Evolutionary conservation across 805 yeast genomes (phyloP).

Genomic region (Candida nanaspora): DNA sequence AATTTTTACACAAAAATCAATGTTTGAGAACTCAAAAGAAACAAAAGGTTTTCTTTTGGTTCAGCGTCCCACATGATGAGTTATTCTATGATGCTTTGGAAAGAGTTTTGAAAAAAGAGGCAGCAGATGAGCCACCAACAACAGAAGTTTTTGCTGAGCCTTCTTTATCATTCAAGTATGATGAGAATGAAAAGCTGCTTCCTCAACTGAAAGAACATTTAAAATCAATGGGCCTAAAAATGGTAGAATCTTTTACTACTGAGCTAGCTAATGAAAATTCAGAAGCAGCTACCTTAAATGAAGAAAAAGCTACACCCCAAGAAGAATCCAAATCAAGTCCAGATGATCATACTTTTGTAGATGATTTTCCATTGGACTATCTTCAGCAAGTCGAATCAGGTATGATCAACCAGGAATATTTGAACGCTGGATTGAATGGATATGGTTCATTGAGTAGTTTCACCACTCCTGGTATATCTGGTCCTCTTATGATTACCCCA

Average conservation of each 20-base stretch:
- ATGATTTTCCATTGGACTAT: conserved; percentile 69
- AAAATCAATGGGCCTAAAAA: conserved; percentile 9
- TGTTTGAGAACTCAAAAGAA: conserved; percentile 93
- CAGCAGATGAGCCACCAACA: conserved; percentile 52
- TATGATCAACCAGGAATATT: conserved; percentile 24
- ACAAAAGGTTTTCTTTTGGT: conserved; percentile 96
- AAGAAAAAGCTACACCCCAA: not conserved
- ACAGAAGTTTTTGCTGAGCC: conserved; percentile 73
- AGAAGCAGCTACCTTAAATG: not conserved
- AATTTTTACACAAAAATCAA: conserved; percentile 75
- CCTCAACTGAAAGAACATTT: conserved; percentile 40
- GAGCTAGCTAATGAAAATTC: not conserved
- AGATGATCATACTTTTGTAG: no score
- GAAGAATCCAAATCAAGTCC: not conserved
- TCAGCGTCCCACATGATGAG: conserved; percentile 88
- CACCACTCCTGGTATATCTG: conserved; percentile 7
- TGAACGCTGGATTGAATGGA: no score
- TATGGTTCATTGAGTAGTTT: not conserved
- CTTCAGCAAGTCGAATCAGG: conserved; percentile 32
- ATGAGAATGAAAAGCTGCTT: conserved; percentile 40
- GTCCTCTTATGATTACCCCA: conserved; percentile 13
- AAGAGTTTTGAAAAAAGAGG: conserved; percentile 80
- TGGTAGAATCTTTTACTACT: conserved; percentile 2
- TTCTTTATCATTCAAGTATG: conserved; percentile 67
- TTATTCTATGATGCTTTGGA: conserved; percentile 90